These are phyloP conservation scores for Fusarium longipes DNA, from an alignment of 2,329 filamentous ascomycete species.

Conservation along the genomic window DNA sequence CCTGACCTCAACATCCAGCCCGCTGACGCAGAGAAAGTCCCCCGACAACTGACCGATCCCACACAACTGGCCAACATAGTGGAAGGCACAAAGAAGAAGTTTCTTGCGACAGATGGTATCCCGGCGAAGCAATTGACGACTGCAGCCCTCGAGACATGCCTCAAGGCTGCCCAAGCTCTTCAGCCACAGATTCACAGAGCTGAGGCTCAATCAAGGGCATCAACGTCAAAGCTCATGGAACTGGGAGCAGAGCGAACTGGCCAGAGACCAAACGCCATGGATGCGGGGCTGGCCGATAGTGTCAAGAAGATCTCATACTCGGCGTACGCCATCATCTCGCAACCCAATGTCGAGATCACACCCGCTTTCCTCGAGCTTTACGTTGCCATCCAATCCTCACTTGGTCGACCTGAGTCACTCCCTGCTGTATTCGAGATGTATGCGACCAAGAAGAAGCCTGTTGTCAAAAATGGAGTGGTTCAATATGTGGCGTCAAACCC, in stretches of 20 bases:
- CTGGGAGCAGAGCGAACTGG: slow-evolving; percentile 53
- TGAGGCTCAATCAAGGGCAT: slow-evolving; percentile 56
- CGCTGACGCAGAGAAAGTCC: slow-evolving; percentile 29
- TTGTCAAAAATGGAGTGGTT: slow-evolving; percentile 67
- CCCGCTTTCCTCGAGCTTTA: slow-evolving; percentile 78
- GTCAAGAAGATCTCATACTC: slow-evolving; percentile 65
- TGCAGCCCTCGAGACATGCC: slow-evolving; percentile 58
- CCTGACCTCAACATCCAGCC: slow-evolving; percentile 31
- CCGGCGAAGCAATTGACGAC: slow-evolving; percentile 58
- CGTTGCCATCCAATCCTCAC: slow-evolving; percentile 77
- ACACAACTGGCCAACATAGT: slow-evolving; percentile 56
- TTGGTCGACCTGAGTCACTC: slow-evolving; percentile 79
- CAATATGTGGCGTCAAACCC: slow-evolving; percentile 73
- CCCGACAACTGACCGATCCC: slow-evolving; percentile 52
- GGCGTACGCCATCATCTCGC: slow-evolving; percentile 76
- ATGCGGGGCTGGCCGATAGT: slow-evolving; percentile 56
- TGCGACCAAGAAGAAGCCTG: slow-evolving; percentile 81
- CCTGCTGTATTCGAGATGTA: slow-evolving; percentile 85
- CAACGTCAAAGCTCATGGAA: slow-evolving; percentile 66
- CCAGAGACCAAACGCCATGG: slow-evolving; percentile 45
- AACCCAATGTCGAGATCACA: slow-evolving; percentile 84
- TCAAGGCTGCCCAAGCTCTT: slow-evolving; percentile 57
- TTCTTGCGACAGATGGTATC: slow-evolving; percentile 58
- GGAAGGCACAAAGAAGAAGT: slow-evolving; percentile 56
- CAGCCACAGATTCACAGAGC: slow-evolving; percentile 55